These are phyloP conservation scores for Leptomonas seymouri DNA, from an alignment of 208 protist genomes.

Conservation along the genomic window DNA sequence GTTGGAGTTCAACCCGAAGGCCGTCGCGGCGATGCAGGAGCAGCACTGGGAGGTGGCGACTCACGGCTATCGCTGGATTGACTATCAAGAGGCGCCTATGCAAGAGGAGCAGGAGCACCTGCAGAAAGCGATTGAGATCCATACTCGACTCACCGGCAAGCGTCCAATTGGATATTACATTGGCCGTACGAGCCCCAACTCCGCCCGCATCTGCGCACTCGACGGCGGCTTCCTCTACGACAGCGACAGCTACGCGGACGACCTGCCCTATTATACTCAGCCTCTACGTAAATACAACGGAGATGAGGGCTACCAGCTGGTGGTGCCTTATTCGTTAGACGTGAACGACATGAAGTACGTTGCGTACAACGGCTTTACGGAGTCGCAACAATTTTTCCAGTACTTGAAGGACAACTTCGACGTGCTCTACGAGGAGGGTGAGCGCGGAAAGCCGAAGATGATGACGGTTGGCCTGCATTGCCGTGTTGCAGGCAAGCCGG, in stretches of 20 bases:
- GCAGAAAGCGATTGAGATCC: conserved; percentile 14
- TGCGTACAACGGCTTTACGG: conserved; percentile 41
- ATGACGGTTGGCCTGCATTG: conserved; percentile 46
- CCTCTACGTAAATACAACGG: conserved; percentile 26
- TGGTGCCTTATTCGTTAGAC: conserved; percentile 41
- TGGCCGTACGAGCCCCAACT: conserved; percentile 45
- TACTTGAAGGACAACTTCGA: conserved; percentile 46
- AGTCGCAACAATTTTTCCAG: conserved; percentile 44
- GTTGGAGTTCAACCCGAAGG: conserved; percentile 29
- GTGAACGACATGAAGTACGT: conserved; percentile 47
- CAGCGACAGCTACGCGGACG: conserved; percentile 45
- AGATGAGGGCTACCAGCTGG: conserved; percentile 33
- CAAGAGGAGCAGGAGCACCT: conserved; percentile 18
- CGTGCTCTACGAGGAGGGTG: conserved; percentile 41
- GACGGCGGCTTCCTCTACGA: conserved; percentile 44
- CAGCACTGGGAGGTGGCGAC: conserved; percentile 36
- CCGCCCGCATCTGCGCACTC: conserved; percentile 36
- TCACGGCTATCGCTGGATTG: conserved; percentile 39
- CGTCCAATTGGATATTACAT: conserved; percentile 36
- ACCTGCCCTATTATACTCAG: conserved; percentile 45
- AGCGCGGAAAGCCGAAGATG: conserved; percentile 27
- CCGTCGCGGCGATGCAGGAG: conserved; percentile 27
- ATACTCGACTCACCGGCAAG: conserved; percentile 21
- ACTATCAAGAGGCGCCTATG: conserved; percentile 23
- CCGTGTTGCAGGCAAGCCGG: conserved; percentile 38